Evolutionary conservation across 768 basidiomycete species (phyloP), one percentile per base, ranked within the genome.

Genomic region (Tulasnella sp.): DNA sequence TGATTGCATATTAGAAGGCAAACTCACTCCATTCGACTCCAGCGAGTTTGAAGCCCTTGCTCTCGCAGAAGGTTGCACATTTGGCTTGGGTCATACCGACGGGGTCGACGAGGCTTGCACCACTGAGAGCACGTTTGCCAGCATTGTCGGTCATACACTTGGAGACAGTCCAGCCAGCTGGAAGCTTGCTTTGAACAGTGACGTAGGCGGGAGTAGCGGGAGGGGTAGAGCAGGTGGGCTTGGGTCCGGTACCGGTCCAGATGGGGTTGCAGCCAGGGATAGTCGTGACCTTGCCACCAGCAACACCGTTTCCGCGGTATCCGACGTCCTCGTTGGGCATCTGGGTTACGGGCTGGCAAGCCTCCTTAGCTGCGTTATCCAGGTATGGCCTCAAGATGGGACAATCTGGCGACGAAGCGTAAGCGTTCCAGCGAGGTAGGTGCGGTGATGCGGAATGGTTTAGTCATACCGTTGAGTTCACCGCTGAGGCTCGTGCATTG

Each of bases 401-500:
- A 32, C 49, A 51, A 32, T 51, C 49, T 7, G 3, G 19, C 37
- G 37, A 39, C 12, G 37, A 39, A 39, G 12, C 12, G 12, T 19
- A 39, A 19, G 19, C 37, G 19, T 39, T 39, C 37, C 37, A 39
- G 19, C 12, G 12, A 39, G 12, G 12, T 12, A n/a, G n/a, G n/a
- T n/a, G n/a, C n/a, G n/a, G n/a, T n/a, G n/a, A n/a, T n/a, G n/a
- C n/a, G n/a, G n/a, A n/a, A n/a, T n/a, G n/a, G 19, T 19, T 39
- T 39, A 19, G 37, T 12, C 37, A 12, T 12, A 39, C 37, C 46
- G 7, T 59, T 49, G 41, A 63, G 43, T 15, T 51, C 59, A 3
- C 64, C 64, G 7, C 54, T 31, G 8, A 49, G 57, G 27, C 27
- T 35, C 1, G 61, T 65, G 56, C 64, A 65, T 8, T 42, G 40